Percentiles rank a stretch among this genome's conserved stretches.
These are phyloP conservation scores for Colletotrichum zoysiae DNA, from an alignment of 2,329 filamentous ascomycete species.

Conservation along the genomic window DNA sequence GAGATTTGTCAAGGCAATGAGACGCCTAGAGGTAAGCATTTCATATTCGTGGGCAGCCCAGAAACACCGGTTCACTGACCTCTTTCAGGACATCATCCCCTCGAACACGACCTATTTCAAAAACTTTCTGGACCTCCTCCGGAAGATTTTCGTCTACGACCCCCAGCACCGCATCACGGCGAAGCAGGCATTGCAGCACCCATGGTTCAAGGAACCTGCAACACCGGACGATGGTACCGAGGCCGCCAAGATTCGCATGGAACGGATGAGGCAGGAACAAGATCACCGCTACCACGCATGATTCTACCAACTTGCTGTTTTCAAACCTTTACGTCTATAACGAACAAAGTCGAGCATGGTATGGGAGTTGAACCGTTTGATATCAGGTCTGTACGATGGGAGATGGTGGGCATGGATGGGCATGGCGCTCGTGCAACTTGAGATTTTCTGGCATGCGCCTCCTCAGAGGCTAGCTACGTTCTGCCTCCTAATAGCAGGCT, in stretches of 20 bases:
- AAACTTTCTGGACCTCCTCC: slow-evolving; percentile 73
- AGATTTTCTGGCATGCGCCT: slow-evolving; percentile 27
- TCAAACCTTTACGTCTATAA: slow-evolving; percentile 42
- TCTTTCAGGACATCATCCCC: slow-evolving; percentile 72
- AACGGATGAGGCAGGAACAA: slow-evolving; percentile 61
- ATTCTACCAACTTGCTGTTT: slow-evolving; percentile 34
- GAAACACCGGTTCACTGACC: slow-evolving; percentile 41
- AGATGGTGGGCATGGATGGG: slow-evolving; percentile 25
- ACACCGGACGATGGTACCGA: slow-evolving; percentile 76
- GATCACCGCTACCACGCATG: slow-evolving; percentile 46
- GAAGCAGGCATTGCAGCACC: slow-evolving; percentile 74
- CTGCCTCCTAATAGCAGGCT: slow-evolving; percentile 28
- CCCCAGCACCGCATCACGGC: slow-evolving; percentile 74
- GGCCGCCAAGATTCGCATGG: slow-evolving; percentile 72
- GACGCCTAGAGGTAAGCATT: slow-evolving; percentile 69
- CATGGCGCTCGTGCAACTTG: slow-evolving; percentile 41
- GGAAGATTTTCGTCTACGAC: slow-evolving; percentile 78
- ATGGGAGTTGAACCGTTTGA: slow-evolving; percentile 42
- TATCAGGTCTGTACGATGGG: slow-evolving; percentile 42
- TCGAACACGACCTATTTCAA: slow-evolving; percentile 69
- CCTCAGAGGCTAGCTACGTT: slow-evolving; percentile 20
- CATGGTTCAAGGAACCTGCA: slow-evolving; percentile 75
- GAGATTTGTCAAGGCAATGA: slow-evolving; percentile 80
- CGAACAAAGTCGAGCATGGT: slow-evolving; percentile 43
- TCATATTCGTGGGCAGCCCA: background rate